Conservation (phyloP, 2,329 filamentous ascomycete genomes). For the Verticillium zaregamsianum region DNA sequence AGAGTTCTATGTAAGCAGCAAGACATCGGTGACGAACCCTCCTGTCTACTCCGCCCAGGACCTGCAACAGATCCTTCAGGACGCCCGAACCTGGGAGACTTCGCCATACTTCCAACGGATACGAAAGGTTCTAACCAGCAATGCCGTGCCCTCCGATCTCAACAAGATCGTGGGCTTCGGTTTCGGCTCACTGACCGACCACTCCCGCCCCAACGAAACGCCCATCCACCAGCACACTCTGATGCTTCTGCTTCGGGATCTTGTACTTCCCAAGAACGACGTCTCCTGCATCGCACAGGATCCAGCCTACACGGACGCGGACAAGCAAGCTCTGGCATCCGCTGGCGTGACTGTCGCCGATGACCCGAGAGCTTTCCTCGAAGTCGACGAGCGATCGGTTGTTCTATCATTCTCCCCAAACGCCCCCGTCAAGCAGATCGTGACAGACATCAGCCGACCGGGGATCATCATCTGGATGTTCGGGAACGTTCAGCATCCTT, state of each 20-base stretch:
- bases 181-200: not conserved
- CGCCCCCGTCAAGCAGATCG: constrained; percentile 15
- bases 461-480: constrained; percentile 13
- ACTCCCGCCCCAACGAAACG: not conserved
- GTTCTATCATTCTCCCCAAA: constrained; percentile 11
- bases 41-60: not conserved
- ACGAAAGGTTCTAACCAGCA: not conserved
- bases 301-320: not conserved
- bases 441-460: constrained; percentile 12
- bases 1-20: not conserved
- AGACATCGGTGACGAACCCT: not conserved
- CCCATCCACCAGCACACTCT: not conserved
- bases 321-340: not conserved
- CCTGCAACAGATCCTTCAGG: not conserved
- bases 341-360: constrained; percentile 7
- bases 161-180: not conserved
- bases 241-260: not conserved
- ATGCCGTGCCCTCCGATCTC: not conserved
- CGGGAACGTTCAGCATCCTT: not conserved
- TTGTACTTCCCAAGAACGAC: not conserved
- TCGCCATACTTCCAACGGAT: not conserved
- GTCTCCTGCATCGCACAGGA: not conserved
- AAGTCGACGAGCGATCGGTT: constrained; percentile 10
- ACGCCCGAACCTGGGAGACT: not conserved
- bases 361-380: constrained; percentile 12